These are phyloP conservation scores for Triticum urartu DNA, from an alignment of 176 grass and related monocot species.

Conservation along the genomic window DNA sequence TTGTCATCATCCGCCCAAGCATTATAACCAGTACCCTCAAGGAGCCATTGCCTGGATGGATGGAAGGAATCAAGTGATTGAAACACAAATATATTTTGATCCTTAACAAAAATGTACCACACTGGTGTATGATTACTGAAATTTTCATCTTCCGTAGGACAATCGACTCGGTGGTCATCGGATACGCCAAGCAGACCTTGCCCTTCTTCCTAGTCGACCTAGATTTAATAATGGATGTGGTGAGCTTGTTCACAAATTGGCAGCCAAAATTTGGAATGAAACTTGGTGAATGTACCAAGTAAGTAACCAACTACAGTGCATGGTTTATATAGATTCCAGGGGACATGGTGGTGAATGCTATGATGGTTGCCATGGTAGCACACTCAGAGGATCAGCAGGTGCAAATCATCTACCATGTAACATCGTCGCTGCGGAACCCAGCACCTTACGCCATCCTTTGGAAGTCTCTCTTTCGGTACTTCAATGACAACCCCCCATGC, in stretches of 20 bases:
- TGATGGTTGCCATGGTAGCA: too few species aligned
- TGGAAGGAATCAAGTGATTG: not conserved
- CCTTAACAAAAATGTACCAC: not conserved
- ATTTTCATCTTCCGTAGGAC: conserved; percentile 13
- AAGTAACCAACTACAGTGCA: too few species aligned
- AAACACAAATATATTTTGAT: not conserved
- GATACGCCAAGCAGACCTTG: conserved; percentile 45
- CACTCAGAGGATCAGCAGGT: too few species aligned
- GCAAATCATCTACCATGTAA: too few species aligned
- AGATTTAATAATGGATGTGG: not conserved
- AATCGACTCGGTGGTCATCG: conserved; percentile 51
- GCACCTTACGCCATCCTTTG: too few species aligned
- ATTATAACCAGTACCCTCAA: not conserved
- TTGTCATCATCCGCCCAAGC: not conserved
- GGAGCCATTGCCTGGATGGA: not conserved
- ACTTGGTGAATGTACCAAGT: too few species aligned
- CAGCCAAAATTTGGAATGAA: too few species aligned
- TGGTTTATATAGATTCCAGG: too few species aligned
- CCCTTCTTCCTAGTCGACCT: conserved; percentile 3
- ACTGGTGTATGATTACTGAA: not conserved
- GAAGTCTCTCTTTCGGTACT: too few species aligned
- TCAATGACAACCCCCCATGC: too few species aligned
- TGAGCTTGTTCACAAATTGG: not conserved
- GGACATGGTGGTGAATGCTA: too few species aligned
- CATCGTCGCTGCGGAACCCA: too few species aligned